Percentiles rank a stretch among this genome's conserved stretches.
Evolutionary conservation across 805 yeast genomes (phyloP).

Genomic region (Kodamaea kakaduensis): DNA sequence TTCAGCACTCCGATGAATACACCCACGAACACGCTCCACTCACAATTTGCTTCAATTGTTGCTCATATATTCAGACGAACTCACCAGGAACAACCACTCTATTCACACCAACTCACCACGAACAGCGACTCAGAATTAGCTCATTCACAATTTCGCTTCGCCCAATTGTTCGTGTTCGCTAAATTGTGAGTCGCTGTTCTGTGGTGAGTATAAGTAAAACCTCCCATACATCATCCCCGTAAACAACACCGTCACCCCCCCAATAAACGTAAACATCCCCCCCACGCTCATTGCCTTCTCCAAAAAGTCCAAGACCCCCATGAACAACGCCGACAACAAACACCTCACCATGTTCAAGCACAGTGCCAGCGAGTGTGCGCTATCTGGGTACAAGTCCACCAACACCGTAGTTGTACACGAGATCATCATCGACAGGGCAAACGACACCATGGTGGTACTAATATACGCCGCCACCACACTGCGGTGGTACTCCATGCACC

Average conservation of each 20-base stretch:
- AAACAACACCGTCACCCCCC: constrained; percentile 36
- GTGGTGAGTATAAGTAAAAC: background rate
- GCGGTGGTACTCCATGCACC: constrained; percentile 56
- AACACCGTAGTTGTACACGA: constrained; percentile 59
- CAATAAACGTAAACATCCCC: constrained; percentile 72
- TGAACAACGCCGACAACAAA: constrained; percentile 59
- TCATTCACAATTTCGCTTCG: too few relatives aligned
- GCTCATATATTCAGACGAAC: too few relatives aligned
- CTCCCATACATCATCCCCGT: background rate
- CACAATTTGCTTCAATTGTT: too few relatives aligned
- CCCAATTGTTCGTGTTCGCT: background rate
- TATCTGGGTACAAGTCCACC: constrained; percentile 68
- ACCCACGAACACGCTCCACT: too few relatives aligned
- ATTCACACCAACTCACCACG: too few relatives aligned
- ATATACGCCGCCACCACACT: constrained; percentile 55
- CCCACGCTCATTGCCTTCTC: constrained; percentile 54
- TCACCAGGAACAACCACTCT: too few relatives aligned
- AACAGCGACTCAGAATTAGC: too few relatives aligned
- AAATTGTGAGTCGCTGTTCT: too few relatives aligned
- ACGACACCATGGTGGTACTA: constrained; percentile 52
- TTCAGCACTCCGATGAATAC: too few relatives aligned
- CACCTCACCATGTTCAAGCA: constrained; percentile 74
- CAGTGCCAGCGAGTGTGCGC: constrained; percentile 70
- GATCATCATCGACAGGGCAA: constrained; percentile 52
- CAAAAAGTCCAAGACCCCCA: constrained; percentile 66